Conservation (phyloP, 2,329 filamentous ascomycete species). For the Arachnopeziza araneosa region DNA sequence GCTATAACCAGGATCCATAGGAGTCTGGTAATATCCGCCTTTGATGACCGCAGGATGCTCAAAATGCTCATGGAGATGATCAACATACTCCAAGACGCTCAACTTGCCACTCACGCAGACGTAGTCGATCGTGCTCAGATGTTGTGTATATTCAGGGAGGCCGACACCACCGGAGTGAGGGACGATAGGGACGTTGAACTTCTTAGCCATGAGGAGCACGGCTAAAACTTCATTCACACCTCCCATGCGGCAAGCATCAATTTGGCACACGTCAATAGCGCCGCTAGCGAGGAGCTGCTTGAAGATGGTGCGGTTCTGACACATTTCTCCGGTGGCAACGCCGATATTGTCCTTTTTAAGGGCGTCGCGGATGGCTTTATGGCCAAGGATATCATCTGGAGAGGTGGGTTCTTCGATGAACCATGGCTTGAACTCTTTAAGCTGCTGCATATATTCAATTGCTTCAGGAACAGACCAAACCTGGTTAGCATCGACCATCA, state of each 20-base stretch:
- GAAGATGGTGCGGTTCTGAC: conserved; percentile 90
- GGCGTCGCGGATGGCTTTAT: conserved; percentile 78
- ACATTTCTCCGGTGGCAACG: conserved; percentile 91
- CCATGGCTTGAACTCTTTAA: conserved; percentile 81
- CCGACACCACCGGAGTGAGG: conserved; percentile 88
- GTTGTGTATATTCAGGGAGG: conserved; percentile 89
- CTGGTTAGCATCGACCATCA: conserved; percentile 95
- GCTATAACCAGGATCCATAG: conserved; percentile 76
- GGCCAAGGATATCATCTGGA: conserved; percentile 83
- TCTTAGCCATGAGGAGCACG: conserved; percentile 76
- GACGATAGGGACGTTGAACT: conserved; percentile 71
- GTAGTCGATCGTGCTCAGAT: conserved; percentile 88
- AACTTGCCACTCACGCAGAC: conserved; percentile 77
- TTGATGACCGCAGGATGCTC: conserved; percentile 73
- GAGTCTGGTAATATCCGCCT: conserved; percentile 84
- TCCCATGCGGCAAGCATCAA: conserved; percentile 84
- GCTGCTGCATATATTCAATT: conserved; percentile 77
- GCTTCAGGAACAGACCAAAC: conserved; percentile 88
- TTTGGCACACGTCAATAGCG: conserved; percentile 83
- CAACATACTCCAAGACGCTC: conserved; percentile 83
- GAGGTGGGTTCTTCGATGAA: conserved; percentile 94
- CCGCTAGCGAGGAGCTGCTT: conserved; percentile 80
- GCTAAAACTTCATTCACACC: conserved; percentile 89
- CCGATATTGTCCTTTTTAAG: conserved; percentile 70
- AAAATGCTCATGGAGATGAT: conserved; percentile 92